phyloP scores from a whole-genome alignment of 169 alveolate genomes.

The Neospora caninum region DNA sequence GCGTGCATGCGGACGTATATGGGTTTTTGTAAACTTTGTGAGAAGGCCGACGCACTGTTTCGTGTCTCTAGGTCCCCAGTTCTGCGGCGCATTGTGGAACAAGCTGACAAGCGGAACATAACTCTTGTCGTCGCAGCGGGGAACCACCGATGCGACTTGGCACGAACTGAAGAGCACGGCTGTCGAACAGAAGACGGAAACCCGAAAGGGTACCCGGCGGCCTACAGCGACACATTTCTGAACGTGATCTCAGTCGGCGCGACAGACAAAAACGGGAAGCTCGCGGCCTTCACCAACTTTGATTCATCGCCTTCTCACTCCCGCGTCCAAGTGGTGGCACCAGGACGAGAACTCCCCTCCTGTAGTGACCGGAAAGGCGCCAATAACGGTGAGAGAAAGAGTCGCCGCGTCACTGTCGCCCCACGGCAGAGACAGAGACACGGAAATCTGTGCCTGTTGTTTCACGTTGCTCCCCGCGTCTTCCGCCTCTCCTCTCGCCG shows the following conservation, averaged over 20 bases:
- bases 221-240: conserved; percentile 40
- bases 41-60: not conserved
- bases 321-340: conserved; percentile 46
- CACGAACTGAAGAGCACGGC: not conserved
- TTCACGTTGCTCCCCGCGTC: not conserved
- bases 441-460: too few relatives aligned
- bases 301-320: conserved; percentile 46
- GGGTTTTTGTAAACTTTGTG: too few relatives aligned
- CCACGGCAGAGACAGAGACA: too few relatives aligned
- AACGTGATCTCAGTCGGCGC: conserved; percentile 51
- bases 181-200: conserved; percentile 9
- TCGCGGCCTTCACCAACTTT: conserved; percentile 43
- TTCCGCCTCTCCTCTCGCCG: not conserved
- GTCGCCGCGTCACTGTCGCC: too few relatives aligned
- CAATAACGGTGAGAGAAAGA: not conserved
- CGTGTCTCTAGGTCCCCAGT: conserved; percentile 10
- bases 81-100: conserved; percentile 8
- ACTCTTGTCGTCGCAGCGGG: conserved; percentile 56
- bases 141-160: conserved; percentile 55
- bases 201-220: conserved; percentile 57
- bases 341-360: conserved; percentile 34
- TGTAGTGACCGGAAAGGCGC: conserved; percentile 20
- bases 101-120: conserved; percentile 42
- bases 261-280: conserved; percentile 9
- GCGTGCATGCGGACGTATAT: too few relatives aligned